phyloP scores from a whole-genome alignment of 495 filamentous ascomycete genomes.

The Xylaria scruposa region DNA sequence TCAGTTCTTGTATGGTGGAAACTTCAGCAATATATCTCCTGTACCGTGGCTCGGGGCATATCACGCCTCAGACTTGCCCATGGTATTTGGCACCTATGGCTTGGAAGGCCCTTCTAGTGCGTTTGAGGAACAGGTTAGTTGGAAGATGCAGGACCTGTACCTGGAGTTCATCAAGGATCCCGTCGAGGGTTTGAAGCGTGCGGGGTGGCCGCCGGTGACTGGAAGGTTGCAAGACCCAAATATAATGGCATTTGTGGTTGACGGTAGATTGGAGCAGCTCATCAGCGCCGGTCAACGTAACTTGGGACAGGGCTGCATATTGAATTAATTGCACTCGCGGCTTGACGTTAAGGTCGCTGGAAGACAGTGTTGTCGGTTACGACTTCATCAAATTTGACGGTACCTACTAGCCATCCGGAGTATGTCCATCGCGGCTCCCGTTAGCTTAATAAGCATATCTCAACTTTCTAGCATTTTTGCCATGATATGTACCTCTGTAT shows the following conservation, averaged over 20 bases:
- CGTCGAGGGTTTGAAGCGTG: not conserved
- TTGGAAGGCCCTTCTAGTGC: conserved; percentile 39
- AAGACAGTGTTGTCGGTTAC: not conserved
- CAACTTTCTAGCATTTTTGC: not conserved
- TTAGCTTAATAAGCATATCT: not conserved
- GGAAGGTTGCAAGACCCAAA: not conserved
- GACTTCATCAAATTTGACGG: not conserved
- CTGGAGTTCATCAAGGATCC: conserved; percentile 37
- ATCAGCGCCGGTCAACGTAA: not conserved
- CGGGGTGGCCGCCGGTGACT: conserved; percentile 8
- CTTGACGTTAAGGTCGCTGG: too few relatives aligned
- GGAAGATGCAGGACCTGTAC: conserved; percentile 51
- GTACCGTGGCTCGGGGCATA: conserved; percentile 49
- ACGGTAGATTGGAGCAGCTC: conserved; percentile 1
- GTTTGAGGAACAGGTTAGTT: conserved; percentile 45
- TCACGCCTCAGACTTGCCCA: conserved; percentile 46
- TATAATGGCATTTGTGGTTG: conserved; percentile 5
- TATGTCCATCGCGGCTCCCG: too few relatives aligned
- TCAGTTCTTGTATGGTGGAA: conserved; percentile 50
- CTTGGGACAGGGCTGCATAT: not conserved
- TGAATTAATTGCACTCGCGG: not conserved
- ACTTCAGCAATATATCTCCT: conserved; percentile 49
- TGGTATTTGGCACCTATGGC: conserved; percentile 53
- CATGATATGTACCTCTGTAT: not conserved
- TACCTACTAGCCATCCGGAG: not conserved